These are phyloP conservation scores for Neurospora crassa DNA, from an alignment of 2,329 filamentous ascomycete species.

Conservation along the genomic window DNA sequence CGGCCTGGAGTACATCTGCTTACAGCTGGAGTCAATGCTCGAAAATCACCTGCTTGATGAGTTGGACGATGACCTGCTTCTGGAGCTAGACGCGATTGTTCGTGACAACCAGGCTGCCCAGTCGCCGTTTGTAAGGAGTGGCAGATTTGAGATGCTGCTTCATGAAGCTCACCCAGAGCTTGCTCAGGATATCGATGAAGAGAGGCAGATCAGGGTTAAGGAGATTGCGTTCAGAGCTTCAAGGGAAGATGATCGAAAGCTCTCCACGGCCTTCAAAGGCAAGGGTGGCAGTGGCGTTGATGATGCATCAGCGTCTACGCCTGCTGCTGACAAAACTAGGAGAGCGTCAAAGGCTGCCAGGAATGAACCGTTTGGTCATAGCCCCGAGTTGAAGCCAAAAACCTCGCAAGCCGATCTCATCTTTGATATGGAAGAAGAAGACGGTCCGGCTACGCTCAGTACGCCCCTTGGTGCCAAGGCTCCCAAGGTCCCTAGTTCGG, in stretches of 20 bases:
- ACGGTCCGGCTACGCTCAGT: slow-evolving; percentile 31
- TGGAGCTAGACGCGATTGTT: slow-evolving; percentile 71
- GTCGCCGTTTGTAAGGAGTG: slow-evolving; percentile 68
- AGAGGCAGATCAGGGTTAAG: slow-evolving; percentile 60
- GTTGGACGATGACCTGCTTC: slow-evolving; percentile 72
- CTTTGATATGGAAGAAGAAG: slow-evolving; percentile 92
- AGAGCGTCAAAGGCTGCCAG: slow-evolving; percentile 35
- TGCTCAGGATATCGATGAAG: slow-evolving; percentile 56
- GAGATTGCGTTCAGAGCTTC: slow-evolving; percentile 63
- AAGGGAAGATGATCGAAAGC: slow-evolving; percentile 54
- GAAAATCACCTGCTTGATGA: slow-evolving; percentile 82
- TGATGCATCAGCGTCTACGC: slow-evolving; percentile 37
- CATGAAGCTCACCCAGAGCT: slow-evolving; percentile 57
- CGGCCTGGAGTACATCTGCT: slow-evolving; percentile 80
- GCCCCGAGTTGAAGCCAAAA: slow-evolving; percentile 59
- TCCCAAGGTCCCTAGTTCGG: slow-evolving; percentile 11
- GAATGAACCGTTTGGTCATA: slow-evolving; percentile 46
- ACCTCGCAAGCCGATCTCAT: slow-evolving; percentile 68
- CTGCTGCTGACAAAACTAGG: slow-evolving; percentile 34
- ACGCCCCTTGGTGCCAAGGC: slow-evolving; percentile 23
- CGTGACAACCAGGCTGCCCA: slow-evolving; percentile 72
- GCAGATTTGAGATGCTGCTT: slow-evolving; percentile 56
- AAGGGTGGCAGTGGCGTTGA: slow-evolving; percentile 53
- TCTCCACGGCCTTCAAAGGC: slow-evolving; percentile 49
- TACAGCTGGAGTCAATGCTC: slow-evolving; percentile 85